These are phyloP conservation scores for Hirsutella thompsonii DNA, from an alignment of 2,329 filamentous ascomycete genomes.

Conservation along the genomic window DNA sequence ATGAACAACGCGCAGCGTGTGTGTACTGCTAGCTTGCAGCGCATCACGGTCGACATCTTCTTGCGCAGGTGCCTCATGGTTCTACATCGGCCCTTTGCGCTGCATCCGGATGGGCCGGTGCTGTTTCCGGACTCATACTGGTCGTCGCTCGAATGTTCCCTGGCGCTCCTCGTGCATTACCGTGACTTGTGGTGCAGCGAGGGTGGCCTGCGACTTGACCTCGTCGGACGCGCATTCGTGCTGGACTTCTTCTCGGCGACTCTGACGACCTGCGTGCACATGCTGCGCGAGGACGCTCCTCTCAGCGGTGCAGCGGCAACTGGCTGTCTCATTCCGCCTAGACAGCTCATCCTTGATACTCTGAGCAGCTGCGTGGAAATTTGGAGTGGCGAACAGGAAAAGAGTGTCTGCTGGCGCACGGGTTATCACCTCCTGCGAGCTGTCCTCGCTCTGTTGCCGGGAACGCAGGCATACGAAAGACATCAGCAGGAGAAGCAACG, in stretches of 20 bases:
- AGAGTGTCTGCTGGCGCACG: slow-evolving; percentile 21
- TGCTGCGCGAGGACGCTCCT: slow-evolving; percentile 20
- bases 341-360: slow-evolving; percentile 22
- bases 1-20: slow-evolving; percentile 17
- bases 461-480: not conserved
- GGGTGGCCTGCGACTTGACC: slow-evolving; percentile 11
- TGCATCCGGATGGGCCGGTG: slow-evolving; percentile 17
- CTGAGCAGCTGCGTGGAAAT: slow-evolving; percentile 20
- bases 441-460: slow-evolving; percentile 6
- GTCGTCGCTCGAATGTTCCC: slow-evolving; percentile 22
- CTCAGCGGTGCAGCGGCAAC: slow-evolving; percentile 13
- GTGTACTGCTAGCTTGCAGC: slow-evolving; percentile 16
- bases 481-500: not conserved
- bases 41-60: slow-evolving; percentile 21
- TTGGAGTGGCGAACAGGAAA: slow-evolving; percentile 20
- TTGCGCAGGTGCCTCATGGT: slow-evolving; percentile 22
- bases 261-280: slow-evolving; percentile 19
- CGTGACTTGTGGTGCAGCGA: slow-evolving; percentile 20
- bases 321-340: slow-evolving; percentile 17
- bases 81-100: slow-evolving; percentile 20
- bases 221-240: slow-evolving; percentile 20
- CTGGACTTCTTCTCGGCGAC: slow-evolving; percentile 22
- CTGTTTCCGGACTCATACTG: slow-evolving; percentile 22
- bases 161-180: slow-evolving; percentile 21
- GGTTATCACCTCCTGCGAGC: slow-evolving; percentile 18